Conservation (phyloP, 2,329 filamentous ascomycete species). For the Epichloe brachyelytri region DNA sequence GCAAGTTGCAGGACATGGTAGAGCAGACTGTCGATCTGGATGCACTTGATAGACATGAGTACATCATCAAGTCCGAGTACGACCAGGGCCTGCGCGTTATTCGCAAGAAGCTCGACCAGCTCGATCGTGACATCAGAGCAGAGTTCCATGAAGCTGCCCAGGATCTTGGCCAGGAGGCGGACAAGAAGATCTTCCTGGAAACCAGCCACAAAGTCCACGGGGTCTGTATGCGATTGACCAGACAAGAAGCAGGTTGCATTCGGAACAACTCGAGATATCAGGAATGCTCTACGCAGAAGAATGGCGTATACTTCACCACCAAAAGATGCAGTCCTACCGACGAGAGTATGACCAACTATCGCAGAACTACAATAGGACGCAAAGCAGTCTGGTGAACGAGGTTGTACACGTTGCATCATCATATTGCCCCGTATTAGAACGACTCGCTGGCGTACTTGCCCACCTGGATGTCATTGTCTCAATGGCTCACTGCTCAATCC, state of each 20-base stretch:
- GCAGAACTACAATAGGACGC: slow-evolving; percentile 88
- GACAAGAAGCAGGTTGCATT: slow-evolving; percentile 84
- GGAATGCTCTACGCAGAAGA: slow-evolving; percentile 97
- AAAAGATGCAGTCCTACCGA: slow-evolving; percentile 65
- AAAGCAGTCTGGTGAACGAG: slow-evolving; percentile 79
- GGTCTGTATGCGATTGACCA: slow-evolving; percentile 89
- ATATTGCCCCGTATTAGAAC: slow-evolving; percentile 86
- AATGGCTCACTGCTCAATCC: slow-evolving; percentile 84
- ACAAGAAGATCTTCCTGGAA: slow-evolving; percentile 97
- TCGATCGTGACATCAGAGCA: slow-evolving; percentile 67
- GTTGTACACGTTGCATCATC: slow-evolving; percentile 89
- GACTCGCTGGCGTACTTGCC: slow-evolving; percentile 73
- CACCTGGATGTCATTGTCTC: slow-evolving; percentile 88
- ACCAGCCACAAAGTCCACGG: slow-evolving; percentile 83
- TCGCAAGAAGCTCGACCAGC: slow-evolving; percentile 75
- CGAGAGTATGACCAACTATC: slow-evolving; percentile 90
- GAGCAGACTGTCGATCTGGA: slow-evolving; percentile 96
- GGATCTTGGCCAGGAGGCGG: slow-evolving; percentile 81
- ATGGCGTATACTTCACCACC: slow-evolving; percentile 96
- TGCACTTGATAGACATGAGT: slow-evolving; percentile 91
- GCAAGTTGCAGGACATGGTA: slow-evolving; percentile 91
- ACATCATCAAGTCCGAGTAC: slow-evolving; percentile 97
- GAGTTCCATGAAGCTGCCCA: slow-evolving; percentile 66
- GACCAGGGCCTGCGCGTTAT: slow-evolving; percentile 83
- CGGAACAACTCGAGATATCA: slow-evolving; percentile 82